These are phyloP conservation scores for Backusella westeae DNA, from an alignment of 192 early-diverging fungal genomes.

Conservation along the genomic window DNA sequence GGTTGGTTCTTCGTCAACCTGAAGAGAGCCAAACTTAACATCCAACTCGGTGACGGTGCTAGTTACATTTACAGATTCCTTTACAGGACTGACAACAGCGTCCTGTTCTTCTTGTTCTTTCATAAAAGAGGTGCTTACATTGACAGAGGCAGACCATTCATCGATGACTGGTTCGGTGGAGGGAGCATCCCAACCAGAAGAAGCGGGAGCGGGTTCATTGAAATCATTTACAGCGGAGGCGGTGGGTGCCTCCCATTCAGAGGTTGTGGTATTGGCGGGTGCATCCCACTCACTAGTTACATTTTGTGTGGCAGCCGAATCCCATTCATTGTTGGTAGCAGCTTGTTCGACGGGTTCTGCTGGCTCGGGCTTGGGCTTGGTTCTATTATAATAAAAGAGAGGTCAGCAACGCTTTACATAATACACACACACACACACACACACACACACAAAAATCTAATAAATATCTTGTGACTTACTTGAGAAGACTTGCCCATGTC, in stretches of 20 bases:
- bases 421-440: too few relatives aligned
- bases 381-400: constrained; percentile 8
- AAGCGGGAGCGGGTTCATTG: not conserved
- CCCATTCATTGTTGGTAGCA: constrained; percentile 21
- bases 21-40: constrained; percentile 82
- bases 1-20: constrained; percentile 53
- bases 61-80: constrained; percentile 82
- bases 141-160: constrained; percentile 21
- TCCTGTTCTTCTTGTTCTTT: constrained; percentile 16
- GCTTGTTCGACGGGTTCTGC: constrained; percentile 23
- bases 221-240: constrained; percentile 2
- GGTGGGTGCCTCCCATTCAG: constrained; percentile 21
- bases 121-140: not conserved
- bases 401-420: not conserved
- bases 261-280: constrained; percentile 8
- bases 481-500: constrained; percentile 34
- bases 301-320: not conserved
- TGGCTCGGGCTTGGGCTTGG: constrained; percentile 44
- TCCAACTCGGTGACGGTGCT: constrained; percentile 62
- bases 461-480: constrained; percentile 12
- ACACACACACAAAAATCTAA: not conserved
- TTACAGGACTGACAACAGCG: not conserved
- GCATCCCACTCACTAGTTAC: not conserved
- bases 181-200: constrained; percentile 14
- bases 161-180: not conserved